These are phyloP conservation scores for Daldinia sp. DNA, from an alignment of 2,329 filamentous ascomycete genomes.

Conservation along the genomic window DNA sequence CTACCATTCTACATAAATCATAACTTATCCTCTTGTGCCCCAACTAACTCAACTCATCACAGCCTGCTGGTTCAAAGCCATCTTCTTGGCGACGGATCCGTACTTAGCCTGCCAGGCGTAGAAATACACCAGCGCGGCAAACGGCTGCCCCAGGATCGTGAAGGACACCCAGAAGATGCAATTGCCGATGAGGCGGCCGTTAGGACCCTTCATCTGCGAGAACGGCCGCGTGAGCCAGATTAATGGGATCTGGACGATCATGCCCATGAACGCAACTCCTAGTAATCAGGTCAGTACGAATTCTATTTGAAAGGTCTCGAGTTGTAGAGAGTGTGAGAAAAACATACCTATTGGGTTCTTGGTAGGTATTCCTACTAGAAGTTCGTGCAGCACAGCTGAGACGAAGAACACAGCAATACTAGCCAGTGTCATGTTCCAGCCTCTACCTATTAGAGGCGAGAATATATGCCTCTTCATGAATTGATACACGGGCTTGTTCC, in stretches of 20 bases:
- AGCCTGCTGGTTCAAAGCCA: constrained; percentile 29
- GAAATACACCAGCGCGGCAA: constrained; percentile 93
- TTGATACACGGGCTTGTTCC: constrained; percentile 97
- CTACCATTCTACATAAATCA: not conserved
- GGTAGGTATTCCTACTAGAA: constrained; percentile 92
- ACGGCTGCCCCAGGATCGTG: constrained; percentile 92
- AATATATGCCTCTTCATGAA: constrained; percentile 98
- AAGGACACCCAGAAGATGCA: constrained; percentile 97
- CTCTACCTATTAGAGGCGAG: constrained; percentile 85
- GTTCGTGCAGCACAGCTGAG: constrained; percentile 89
- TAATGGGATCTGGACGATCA: constrained; percentile 92
- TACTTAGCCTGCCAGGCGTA: constrained; percentile 99
- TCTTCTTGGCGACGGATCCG: constrained; percentile 75
- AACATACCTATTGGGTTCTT: constrained; percentile 88
- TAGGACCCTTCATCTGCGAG: constrained; percentile 80
- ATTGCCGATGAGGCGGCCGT: constrained; percentile 86
- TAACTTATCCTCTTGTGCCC: constrained; percentile 1
- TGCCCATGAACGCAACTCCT: constrained; percentile 93
- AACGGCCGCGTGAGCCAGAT: constrained; percentile 84
- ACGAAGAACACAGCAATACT: constrained; percentile 88
- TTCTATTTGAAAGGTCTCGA: not conserved
- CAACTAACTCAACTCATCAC: not conserved
- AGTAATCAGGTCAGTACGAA: constrained; percentile 18
- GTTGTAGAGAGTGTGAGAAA: not conserved
- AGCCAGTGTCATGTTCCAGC: constrained; percentile 77